phyloP scores from a whole-genome alignment of 2,329 filamentous ascomycete species.

The Aspergillus brasiliensis region DNA sequence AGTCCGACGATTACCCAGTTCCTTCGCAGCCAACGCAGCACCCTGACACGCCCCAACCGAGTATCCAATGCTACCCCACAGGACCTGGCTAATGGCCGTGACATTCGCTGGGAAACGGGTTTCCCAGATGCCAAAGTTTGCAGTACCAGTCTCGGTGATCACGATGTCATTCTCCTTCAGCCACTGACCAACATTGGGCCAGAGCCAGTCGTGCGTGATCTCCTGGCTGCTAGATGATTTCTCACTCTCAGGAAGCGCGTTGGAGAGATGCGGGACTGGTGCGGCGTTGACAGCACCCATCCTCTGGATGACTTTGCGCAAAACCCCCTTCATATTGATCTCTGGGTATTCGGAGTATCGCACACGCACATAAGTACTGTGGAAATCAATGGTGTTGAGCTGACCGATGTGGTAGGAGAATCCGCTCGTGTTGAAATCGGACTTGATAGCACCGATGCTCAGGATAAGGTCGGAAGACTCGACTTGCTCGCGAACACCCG shows the following conservation, averaged over 20 bases:
- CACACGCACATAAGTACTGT: slow-evolving; percentile 73
- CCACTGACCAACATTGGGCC: slow-evolving; percentile 74
- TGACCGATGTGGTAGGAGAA: slow-evolving; percentile 82
- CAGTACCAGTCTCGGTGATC: slow-evolving; percentile 83
- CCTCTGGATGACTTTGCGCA: slow-evolving; percentile 68
- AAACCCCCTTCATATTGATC: slow-evolving; percentile 77
- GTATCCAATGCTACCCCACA: slow-evolving; percentile 70
- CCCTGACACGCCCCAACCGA: slow-evolving; percentile 65
- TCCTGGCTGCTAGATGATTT: slow-evolving; percentile 33
- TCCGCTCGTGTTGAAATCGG: slow-evolving; percentile 60
- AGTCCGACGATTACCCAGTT: slow-evolving; percentile 64
- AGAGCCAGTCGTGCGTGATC: slow-evolving; percentile 63
- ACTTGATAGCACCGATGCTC: slow-evolving; percentile 48
- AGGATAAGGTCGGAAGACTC: slow-evolving; percentile 46
- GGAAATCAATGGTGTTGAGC: slow-evolving; percentile 79
- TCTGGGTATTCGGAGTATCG: slow-evolving; percentile 78
- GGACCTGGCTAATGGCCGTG: slow-evolving; percentile 77
- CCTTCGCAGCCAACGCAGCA: slow-evolving; percentile 73
- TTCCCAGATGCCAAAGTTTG: slow-evolving; percentile 87
- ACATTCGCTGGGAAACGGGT: slow-evolving; percentile 77
- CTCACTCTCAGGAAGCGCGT: slow-evolving; percentile 49
- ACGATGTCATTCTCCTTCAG: slow-evolving; percentile 73
- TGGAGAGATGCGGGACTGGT: slow-evolving; percentile 57
- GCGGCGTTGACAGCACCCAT: slow-evolving; percentile 59
- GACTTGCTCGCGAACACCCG: slow-evolving; percentile 46